Evolutionary conservation across 495 filamentous ascomycete species (phyloP).

Genomic region (Podospora pseudoanserina): DNA sequence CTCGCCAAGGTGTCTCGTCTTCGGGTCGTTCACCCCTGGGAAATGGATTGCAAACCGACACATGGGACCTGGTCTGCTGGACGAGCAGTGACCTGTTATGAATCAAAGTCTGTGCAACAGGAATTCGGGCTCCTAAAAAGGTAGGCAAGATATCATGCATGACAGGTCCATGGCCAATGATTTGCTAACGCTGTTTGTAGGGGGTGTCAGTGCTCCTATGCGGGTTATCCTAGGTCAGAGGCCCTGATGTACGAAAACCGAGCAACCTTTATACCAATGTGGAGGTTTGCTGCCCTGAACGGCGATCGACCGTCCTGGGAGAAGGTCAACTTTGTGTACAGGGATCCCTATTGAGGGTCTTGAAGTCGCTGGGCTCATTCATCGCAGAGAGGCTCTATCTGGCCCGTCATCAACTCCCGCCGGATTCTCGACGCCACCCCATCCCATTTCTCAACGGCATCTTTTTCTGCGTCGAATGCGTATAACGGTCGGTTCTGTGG

Average conservation of each 20-base stretch:
- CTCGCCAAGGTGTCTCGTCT: not conserved
- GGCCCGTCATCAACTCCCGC: constrained; percentile 38
- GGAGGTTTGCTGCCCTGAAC: not conserved
- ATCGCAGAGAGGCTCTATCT: constrained; percentile 38
- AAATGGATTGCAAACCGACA: not conserved
- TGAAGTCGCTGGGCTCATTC: not conserved
- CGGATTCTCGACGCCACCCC: constrained; percentile 36
- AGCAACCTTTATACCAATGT: not conserved
- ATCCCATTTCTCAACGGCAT: constrained; percentile 44
- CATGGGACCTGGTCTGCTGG: not conserved
- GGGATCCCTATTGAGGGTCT: too few relatives aligned
- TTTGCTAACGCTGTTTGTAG: not conserved
- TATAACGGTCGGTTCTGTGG: constrained; percentile 46
- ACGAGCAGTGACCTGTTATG: not conserved
- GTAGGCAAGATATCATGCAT: not conserved
- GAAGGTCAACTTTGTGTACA: not conserved
- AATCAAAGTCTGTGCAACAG: not conserved
- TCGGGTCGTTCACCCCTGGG: not conserved
- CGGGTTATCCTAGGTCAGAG: not conserved
- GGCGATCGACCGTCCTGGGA: not conserved
- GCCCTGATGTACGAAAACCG: not conserved
- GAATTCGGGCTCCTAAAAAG: not conserved
- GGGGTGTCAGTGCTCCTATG: not conserved
- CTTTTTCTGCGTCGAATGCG: constrained; percentile 49
- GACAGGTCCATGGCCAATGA: not conserved